Conservation (phyloP, 345 rosid genomes). For the Linum usitatissimum region DNA sequence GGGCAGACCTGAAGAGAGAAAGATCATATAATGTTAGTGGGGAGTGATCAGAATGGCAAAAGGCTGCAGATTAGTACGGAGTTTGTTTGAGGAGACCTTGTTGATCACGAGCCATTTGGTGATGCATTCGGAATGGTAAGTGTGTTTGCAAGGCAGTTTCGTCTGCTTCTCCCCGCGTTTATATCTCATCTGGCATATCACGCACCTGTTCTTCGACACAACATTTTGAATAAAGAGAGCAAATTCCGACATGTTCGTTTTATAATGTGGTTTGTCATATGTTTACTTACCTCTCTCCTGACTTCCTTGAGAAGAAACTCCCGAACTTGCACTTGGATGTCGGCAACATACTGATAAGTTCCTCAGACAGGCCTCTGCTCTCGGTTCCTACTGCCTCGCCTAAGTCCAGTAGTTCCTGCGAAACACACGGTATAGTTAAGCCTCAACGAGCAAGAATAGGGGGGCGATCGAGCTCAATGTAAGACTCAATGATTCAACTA, state of each 20-base stretch:
- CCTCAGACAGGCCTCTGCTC: conserved; percentile 50
- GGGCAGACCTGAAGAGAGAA: conserved; percentile 41
- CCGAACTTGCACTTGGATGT: conserved; percentile 50
- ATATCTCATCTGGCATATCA: conserved; percentile 58
- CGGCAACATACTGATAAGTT: conserved; percentile 50
- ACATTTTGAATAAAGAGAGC: neutral
- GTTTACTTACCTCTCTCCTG: conserved; percentile 40
- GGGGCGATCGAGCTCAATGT: neutral
- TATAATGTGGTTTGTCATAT: too few species aligned
- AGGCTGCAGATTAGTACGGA: neutral
- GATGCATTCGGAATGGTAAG: conserved; percentile 55
- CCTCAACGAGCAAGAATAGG: neutral
- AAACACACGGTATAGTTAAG: neutral
- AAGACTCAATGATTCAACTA: conserved; percentile 1
- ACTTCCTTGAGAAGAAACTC: conserved; percentile 38
- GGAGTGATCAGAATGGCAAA: neutral
- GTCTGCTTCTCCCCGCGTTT: conserved; percentile 47
- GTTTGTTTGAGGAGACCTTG: conserved; percentile 30
- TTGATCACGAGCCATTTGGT: conserved; percentile 57
- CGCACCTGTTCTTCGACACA: conserved; percentile 33
- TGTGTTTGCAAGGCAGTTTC: conserved; percentile 55
- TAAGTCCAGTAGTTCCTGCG: conserved; percentile 56
- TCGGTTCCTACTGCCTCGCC: conserved; percentile 64
- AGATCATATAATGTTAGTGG: neutral
- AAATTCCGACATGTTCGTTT: neutral